Evolutionary conservation across 2,329 filamentous ascomycete genomes (phyloP).

Genomic region (Colletotrichum tanaceti): DNA sequence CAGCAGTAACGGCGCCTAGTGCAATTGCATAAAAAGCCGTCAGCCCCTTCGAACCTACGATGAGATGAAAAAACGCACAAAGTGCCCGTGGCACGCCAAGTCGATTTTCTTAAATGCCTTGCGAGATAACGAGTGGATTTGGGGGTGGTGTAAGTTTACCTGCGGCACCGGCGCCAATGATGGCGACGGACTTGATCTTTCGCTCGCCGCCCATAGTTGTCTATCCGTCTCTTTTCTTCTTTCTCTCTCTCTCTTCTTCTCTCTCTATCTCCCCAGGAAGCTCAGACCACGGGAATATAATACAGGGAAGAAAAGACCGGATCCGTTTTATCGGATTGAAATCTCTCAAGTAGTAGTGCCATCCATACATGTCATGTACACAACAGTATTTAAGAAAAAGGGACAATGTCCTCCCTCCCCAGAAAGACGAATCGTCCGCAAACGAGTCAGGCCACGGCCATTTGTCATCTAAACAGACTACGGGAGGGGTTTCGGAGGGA

Average conservation of each 20-base stretch:
- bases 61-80: neutral
- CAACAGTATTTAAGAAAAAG: slow-evolving; percentile 5
- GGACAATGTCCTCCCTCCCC: neutral
- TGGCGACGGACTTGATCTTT: slow-evolving; percentile 54
- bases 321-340: neutral
- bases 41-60: neutral
- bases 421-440: neutral
- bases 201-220: slow-evolving; percentile 41
- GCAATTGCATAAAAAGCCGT: neutral
- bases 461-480: slow-evolving; percentile 30
- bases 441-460: slow-evolving; percentile 12
- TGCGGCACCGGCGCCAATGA: slow-evolving; percentile 58
- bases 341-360: neutral
- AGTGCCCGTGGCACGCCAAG: too few relatives aligned
- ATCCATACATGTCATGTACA: neutral
- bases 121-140: too few relatives aligned
- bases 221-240: too few relatives aligned
- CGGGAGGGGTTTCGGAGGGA: slow-evolving; percentile 1
- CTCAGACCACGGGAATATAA: neutral
- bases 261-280: neutral
- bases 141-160: slow-evolving; percentile 45
- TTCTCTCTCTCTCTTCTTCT: too few relatives aligned
- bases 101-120: neutral
- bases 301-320: too few relatives aligned
- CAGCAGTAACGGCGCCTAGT: slow-evolving; percentile 60